These are phyloP conservation scores for Diaporthe vexans DNA, from an alignment of 2,329 filamentous ascomycete species.

Conservation along the genomic window DNA sequence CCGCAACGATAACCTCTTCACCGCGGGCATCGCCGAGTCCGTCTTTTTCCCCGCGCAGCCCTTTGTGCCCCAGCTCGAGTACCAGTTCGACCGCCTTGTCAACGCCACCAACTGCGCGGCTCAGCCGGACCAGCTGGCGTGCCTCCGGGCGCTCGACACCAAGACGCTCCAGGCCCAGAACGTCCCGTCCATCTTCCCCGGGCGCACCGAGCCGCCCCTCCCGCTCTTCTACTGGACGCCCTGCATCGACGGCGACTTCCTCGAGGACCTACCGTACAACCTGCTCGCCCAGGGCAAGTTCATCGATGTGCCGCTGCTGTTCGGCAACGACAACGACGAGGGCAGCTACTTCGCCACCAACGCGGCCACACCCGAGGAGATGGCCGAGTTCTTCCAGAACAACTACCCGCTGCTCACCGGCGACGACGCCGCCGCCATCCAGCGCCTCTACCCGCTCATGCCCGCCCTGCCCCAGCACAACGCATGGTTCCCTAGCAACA, in stretches of 20 bases:
- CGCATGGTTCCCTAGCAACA: slow-evolving; percentile 59
- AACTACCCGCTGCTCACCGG: slow-evolving; percentile 61
- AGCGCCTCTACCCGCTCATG: slow-evolving; percentile 56
- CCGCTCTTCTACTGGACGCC: slow-evolving; percentile 67
- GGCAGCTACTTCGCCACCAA: slow-evolving; percentile 61
- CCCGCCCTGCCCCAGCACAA: slow-evolving; percentile 54
- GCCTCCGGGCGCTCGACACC: slow-evolving; percentile 56
- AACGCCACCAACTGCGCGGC: slow-evolving; percentile 53
- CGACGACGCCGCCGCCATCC: slow-evolving; percentile 53
- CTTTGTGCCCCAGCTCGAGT: slow-evolving; percentile 59
- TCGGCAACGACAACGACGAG: slow-evolving; percentile 62
- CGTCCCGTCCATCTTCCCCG: slow-evolving; percentile 55
- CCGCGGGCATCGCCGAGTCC: slow-evolving; percentile 61
- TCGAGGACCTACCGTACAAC: slow-evolving; percentile 57
- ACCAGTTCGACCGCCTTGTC: slow-evolving; percentile 59
- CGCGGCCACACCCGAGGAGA: slow-evolving; percentile 51
- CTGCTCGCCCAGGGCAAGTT: slow-evolving; percentile 63
- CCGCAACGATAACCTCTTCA: slow-evolving; percentile 60
- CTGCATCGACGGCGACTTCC: slow-evolving; percentile 62
- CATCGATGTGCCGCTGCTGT: slow-evolving; percentile 67
- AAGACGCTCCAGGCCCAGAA: slow-evolving; percentile 58
- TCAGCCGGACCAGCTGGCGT: slow-evolving; percentile 54
- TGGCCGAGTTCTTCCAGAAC: slow-evolving; percentile 58
- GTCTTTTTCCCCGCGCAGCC: slow-evolving; percentile 66
- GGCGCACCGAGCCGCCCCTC: slow-evolving; percentile 48